Conservation (phyloP, 495 filamentous ascomycete species). For the Tuber borchii region DNA sequence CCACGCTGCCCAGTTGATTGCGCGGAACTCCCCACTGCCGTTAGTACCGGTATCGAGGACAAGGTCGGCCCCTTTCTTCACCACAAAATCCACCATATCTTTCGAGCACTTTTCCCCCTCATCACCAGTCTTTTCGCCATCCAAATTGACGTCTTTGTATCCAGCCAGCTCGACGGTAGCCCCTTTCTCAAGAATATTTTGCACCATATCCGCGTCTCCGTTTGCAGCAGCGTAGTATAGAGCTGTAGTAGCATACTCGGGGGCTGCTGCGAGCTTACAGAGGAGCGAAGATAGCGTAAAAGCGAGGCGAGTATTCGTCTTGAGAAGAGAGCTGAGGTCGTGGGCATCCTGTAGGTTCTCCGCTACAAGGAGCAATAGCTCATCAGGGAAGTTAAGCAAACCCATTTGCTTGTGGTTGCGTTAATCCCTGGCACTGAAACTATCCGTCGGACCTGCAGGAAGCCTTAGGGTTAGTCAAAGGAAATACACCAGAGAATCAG, state of each 20-base stretch:
- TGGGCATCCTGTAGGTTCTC: constrained; percentile 1
- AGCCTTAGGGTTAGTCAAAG: neutral
- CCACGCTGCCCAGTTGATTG: constrained; percentile 28
- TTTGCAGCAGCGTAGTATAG: constrained; percentile 27
- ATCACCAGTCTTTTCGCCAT: constrained; percentile 11
- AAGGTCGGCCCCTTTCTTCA: constrained; percentile 22
- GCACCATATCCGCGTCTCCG: constrained; percentile 15
- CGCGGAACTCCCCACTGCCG: constrained; percentile 18
- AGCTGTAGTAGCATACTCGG: constrained; percentile 24
- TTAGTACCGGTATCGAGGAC: constrained; percentile 7
- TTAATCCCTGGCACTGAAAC: constrained; percentile 5
- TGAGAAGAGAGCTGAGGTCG: constrained; percentile 24
- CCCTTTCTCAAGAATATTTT: constrained; percentile 19
- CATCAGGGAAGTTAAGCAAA: constrained; percentile 19
- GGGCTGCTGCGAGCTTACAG: constrained; percentile 17
- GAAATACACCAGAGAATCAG: neutral
- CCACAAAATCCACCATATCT: constrained; percentile 16
- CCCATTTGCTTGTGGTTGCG: constrained; percentile 7
- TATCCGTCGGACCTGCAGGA: neutral
- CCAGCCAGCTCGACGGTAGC: constrained; percentile 16
- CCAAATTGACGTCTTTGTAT: neutral
- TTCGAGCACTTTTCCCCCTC: constrained; percentile 15
- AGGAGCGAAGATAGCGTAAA: constrained; percentile 23
- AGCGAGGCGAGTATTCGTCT: constrained; percentile 24
- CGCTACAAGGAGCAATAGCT: constrained; percentile 23